These are phyloP conservation scores for Myriosclerotinia duriaeana DNA, from an alignment of 2,329 filamentous ascomycete genomes.

Conservation along the genomic window DNA sequence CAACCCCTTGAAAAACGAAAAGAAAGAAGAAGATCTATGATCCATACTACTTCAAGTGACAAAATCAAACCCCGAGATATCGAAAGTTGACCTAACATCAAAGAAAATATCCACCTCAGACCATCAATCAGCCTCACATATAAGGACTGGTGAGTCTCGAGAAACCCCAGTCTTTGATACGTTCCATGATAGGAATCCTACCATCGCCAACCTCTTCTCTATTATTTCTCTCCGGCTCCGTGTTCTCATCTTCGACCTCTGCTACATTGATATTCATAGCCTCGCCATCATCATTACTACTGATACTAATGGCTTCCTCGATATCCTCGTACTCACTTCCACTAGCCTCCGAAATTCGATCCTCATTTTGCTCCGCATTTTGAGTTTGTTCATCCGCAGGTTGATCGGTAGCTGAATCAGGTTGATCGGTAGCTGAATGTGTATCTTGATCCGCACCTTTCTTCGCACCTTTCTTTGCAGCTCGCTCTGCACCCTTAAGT, in stretches of 20 bases:
- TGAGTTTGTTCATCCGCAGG: neutral
- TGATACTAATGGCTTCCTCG: neutral
- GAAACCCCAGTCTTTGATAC: neutral
- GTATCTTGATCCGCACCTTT: too few relatives aligned
- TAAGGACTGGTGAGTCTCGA: neutral
- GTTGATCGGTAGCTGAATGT: too few relatives aligned
- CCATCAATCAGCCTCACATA: neutral
- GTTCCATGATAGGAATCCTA: neutral
- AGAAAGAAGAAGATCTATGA: neutral
- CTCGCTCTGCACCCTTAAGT: too few relatives aligned
- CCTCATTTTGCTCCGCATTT: neutral
- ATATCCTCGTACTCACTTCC: neutral
- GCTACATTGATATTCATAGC: neutral
- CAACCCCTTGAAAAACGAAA: neutral
- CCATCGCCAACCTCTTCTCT: neutral
- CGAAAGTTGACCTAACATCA: neutral
- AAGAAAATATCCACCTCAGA: neutral
- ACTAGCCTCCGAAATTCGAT: neutral
- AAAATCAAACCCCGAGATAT: neutral
- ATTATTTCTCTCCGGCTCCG: neutral
- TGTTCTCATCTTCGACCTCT: neutral
- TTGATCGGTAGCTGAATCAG: too few relatives aligned
- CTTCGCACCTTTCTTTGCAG: accelerated
- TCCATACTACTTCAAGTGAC: neutral
- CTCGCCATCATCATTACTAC: neutral